Percentiles rank a stretch among this genome's conserved stretches.
phyloP scores from a whole-genome alignment of 116 monocot genomes.

The Posidonia oceanica region DNA sequence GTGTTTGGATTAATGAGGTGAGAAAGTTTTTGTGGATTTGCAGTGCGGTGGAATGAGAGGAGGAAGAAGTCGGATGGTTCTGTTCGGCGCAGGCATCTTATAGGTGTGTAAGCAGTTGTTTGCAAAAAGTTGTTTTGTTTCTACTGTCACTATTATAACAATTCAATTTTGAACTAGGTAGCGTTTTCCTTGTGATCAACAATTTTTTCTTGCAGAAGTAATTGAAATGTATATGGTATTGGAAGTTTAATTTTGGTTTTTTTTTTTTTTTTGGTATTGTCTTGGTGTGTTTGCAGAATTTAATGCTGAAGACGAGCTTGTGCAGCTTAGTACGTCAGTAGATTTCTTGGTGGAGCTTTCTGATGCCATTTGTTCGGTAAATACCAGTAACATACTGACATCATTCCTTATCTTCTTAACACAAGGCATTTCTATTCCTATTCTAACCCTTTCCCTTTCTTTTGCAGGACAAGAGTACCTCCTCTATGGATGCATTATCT shows the following conservation, averaged over 20 bases:
- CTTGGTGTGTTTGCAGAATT: slow-evolving; percentile 25
- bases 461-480: slow-evolving; percentile 33
- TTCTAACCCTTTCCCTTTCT: not conserved
- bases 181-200: not conserved
- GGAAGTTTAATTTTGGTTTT: not conserved
- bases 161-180: not conserved
- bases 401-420: not conserved
- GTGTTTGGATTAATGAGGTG: not conserved
- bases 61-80: slow-evolving; percentile 40
- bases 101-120: slow-evolving; percentile 20
- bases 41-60: slow-evolving; percentile 79
- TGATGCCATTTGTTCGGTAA: slow-evolving; percentile 22
- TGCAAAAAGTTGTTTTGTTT: not conserved
- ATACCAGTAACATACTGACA: not conserved
- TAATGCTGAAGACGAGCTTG: slow-evolving; percentile 50
- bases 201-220: too few relatives aligned
- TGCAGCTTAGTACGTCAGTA: slow-evolving; percentile 50
- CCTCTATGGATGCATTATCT: slow-evolving; percentile 49
- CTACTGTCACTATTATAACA: not conserved
- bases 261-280: not conserved
- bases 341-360: slow-evolving; percentile 84
- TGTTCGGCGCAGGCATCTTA: slow-evolving; percentile 15
- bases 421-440: not conserved
- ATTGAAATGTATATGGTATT: not conserved
- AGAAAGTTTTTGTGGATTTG: not conserved